Evolutionary conservation across 768 basidiomycete species (phyloP).

Genomic region (Tricholoma sp.): DNA sequence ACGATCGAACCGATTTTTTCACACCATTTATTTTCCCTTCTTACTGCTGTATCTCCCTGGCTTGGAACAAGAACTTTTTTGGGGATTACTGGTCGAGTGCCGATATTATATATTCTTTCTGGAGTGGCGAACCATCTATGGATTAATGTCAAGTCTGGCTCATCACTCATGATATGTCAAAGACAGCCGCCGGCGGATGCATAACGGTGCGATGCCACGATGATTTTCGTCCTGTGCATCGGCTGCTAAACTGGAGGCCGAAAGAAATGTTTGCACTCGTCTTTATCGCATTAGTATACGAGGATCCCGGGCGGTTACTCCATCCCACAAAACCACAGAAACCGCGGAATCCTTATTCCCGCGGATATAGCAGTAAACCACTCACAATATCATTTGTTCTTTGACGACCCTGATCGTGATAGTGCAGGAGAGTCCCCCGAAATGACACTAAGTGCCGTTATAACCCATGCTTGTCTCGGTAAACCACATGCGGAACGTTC

Average conservation of each 20-base stretch:
- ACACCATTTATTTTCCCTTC: no score
- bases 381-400: conserved; percentile 34
- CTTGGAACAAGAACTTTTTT: neutral
- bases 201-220: neutral
- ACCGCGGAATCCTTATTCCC: conserved; percentile 21
- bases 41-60: no score
- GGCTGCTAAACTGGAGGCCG: conserved; percentile 14
- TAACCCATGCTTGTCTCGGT: conserved; percentile 22
- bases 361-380: conserved; percentile 22
- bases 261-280: conserved; percentile 7
- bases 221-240: conserved; percentile 4
- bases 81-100: neutral
- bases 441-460: conserved; percentile 34
- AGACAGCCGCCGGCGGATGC: neutral
- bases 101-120: neutral
- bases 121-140: neutral
- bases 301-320: conserved; percentile 13
- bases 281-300: conserved; percentile 9
- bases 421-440: conserved; percentile 31
- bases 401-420: conserved; percentile 31
- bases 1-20: neutral
- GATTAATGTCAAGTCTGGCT: neutral
- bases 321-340: conserved; percentile 16
- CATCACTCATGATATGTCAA: neutral
- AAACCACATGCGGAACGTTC: conserved; percentile 23